Evolutionary conservation across 805 yeast genomes (phyloP).

Genomic region (Suhomyces vadensis): DNA sequence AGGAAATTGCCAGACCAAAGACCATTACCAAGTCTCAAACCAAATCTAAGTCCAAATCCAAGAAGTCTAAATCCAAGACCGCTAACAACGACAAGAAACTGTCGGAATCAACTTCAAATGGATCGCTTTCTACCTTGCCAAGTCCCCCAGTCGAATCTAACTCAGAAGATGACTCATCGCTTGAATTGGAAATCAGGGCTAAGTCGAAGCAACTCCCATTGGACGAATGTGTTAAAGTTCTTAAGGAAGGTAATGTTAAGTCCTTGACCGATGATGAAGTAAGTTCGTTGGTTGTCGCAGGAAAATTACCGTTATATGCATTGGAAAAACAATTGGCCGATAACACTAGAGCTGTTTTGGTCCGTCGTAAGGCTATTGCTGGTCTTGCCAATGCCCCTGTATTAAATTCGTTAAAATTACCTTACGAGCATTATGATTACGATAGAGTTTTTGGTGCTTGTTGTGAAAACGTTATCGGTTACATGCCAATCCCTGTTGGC

Average conservation of each 20-base stretch:
- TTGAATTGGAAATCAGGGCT: constrained; percentile 26
- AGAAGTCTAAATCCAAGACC: constrained; percentile 3
- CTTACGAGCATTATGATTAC: constrained; percentile 82
- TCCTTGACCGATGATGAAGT: constrained; percentile 73
- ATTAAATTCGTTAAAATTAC: constrained; percentile 68
- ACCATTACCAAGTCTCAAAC: constrained; percentile 1
- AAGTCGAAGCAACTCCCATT: constrained; percentile 41
- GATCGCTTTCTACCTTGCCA: constrained; percentile 1
- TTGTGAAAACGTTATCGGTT: constrained; percentile 98
- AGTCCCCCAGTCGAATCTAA: constrained; percentile 18
- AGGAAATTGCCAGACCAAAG: constrained; percentile 38
- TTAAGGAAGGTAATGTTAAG: constrained; percentile 72
- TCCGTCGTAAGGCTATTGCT: constrained; percentile 92
- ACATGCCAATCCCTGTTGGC: constrained; percentile 95
- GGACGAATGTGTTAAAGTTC: constrained; percentile 60
- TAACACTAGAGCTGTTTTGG: constrained; percentile 86
- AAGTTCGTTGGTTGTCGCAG: constrained; percentile 63
- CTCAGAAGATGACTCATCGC: constrained; percentile 17
- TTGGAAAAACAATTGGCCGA: constrained; percentile 89
- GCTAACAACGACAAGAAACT: neutral
- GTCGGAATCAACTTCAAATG: constrained; percentile 1
- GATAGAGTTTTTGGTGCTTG: constrained; percentile 98
- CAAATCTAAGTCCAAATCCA: constrained; percentile 7
- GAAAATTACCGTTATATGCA: constrained; percentile 89
- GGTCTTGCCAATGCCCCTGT: constrained; percentile 79